Evolutionary conservation across 805 yeast genomes (phyloP), one percentile per base, ranked within the genome.

Genomic region (Saturnispora diversa): DNA sequence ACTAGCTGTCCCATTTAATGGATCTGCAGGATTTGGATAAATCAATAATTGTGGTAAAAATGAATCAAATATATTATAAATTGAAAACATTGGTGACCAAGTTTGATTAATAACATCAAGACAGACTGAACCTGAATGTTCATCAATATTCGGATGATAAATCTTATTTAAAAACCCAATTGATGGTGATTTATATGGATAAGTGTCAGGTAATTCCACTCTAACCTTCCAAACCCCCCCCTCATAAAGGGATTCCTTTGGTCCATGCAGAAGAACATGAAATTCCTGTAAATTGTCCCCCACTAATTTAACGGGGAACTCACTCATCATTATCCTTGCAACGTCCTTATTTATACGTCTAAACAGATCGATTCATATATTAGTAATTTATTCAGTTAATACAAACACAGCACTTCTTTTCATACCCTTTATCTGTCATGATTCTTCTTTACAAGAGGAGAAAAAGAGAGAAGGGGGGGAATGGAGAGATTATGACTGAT

Each of bases 11-110:
- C 87, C 79, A 54, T 90, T 90, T 47, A 90, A 69, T 1, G 98
- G 98, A 59, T 90, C 98, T 11, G 90, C 69, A 1, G 97, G 90
- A 55, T 90, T 90, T 15, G 97, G 97, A 55, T 90, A 92, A 41
- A 88, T 74, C 46, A 90, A 66, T 43, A 90, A 65, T 52, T 94
- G 97, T 6, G 98, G 98, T 44, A 90, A 65, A 64, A 90, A 92
- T 56, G 85, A 80, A 54, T 90, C 97, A 58, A 92, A 85, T 20
- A 90, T 84, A 58, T 92, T 92, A 49, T 80, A 68, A 49, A 92
- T 72, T 41, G 92, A 97, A 66, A 87, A 90, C 86, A 90, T 84
- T 2, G 98, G 97, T 31, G 94, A 84, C 98, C 98, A 90, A 1
- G 97, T 86, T 56, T 90, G 96, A 59, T 90, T 90, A 48, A 90